Evolutionary conservation across 768 basidiomycete genomes (phyloP).

Genomic region (Albatrellus ellisii): DNA sequence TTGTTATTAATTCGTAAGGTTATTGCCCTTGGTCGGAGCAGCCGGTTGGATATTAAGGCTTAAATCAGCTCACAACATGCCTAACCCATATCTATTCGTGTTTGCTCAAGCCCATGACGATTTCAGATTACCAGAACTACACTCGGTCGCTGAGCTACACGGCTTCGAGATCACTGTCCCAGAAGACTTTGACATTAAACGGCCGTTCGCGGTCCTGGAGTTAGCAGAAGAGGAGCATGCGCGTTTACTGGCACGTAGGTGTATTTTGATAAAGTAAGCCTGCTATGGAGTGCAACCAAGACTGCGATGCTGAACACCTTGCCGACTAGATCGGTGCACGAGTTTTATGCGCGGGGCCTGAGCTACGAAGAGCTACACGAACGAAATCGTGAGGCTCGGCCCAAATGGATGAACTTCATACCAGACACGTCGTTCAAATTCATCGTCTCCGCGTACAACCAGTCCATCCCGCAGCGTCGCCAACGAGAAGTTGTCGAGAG

Average conservation of each 20-base stretch:
- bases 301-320: too few species aligned
- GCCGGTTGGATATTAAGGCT: neutral
- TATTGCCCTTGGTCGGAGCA: neutral
- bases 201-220: conserved; percentile 65
- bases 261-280: conserved; percentile 73
- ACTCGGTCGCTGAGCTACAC: conserved; percentile 62
- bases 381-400: conserved; percentile 27
- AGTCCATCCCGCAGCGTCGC: conserved; percentile 52
- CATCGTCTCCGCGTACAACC: conserved; percentile 59
- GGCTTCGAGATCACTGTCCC: conserved; percentile 39
- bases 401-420: conserved; percentile 46
- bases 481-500: conserved; percentile 59
- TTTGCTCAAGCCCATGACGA: conserved; percentile 76
- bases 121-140: conserved; percentile 76
- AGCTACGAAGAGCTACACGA: conserved; percentile 63
- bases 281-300: neutral
- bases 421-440: conserved; percentile 73
- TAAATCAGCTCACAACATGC: conserved; percentile 4
- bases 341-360: conserved; percentile 60
- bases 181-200: conserved; percentile 35
- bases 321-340: conserved; percentile 74
- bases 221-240: conserved; percentile 67
- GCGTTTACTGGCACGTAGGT: conserved; percentile 54
- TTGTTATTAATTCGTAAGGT: neutral
- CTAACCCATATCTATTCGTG: conserved; percentile 40